Evolutionary conservation across 306 rosid species (phyloP), one percentile per base, ranked within the genome.

Genomic region (Senna siamea): DNA sequence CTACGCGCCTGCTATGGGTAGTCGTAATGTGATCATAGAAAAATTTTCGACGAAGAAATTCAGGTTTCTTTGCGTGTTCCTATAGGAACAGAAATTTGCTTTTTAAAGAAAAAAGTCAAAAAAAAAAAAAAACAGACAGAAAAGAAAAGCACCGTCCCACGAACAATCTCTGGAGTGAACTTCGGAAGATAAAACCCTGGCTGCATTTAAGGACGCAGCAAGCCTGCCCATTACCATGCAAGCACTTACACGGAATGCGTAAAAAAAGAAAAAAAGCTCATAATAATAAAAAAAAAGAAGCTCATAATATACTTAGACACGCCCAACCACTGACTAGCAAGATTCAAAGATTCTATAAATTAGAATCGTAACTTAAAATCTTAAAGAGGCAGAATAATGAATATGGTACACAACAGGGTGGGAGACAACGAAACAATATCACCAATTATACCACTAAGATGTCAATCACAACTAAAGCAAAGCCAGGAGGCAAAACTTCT

Each of bases 281-380:
- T n/a, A n/a, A n/a, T n/a, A n/a, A n/a, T n/a, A n/a, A n/a, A n/a
- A n/a, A n/a, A n/a, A n/a, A n/a, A n/a, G n/a, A n/a, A n/a, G n/a
- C n/a, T n/a, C n/a, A n/a, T n/a, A n/a, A n/a, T n/a, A n/a, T n/a
- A n/a, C n/a, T n/a, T n/a, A n/a, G n/a, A n/a, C 65, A 67, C 40
- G 43, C 50, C 77, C 58, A 48, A 66, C 64, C 69, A 58, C 61
- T 82, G 70, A 75, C 47, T 75, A 68, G 66, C 53, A 82, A 69
- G 41, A 69, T 68, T 70, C 32, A 47, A 60, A 53, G 20, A 78
- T 53, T 44, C 74, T 62, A 65, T 26, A 26, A 26, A 26, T 26
- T 26, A 26, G 30, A 26, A 26, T 26, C 30, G 2, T 26, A 26
- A 26, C 30, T 3, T 26, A 50, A 53, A 73, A 43, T 58, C 14